A percentile compares a stretch with the other conserved stretches of the same genome.
Evolutionary conservation across 495 filamentous ascomycete species (phyloP).

Genomic region (Xylaria intraflava): DNA sequence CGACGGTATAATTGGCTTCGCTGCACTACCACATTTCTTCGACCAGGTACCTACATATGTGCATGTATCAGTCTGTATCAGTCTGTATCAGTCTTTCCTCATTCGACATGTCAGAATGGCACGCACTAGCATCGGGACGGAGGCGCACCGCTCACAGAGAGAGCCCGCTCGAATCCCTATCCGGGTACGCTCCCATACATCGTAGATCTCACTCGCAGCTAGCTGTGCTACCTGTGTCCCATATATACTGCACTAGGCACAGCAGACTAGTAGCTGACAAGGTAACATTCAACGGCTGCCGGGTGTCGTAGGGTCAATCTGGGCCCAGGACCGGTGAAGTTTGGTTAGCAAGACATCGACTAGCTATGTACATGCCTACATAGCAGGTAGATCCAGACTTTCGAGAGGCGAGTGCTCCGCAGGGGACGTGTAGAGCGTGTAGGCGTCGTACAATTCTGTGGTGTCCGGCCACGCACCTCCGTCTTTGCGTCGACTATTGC

Average conservation of each 20-base stretch:
- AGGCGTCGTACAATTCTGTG: too few species aligned
- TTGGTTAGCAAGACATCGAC: background rate
- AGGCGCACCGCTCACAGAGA: background rate
- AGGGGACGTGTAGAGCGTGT: too few species aligned
- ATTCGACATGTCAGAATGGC: slow-evolving; percentile 6
- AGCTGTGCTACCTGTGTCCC: background rate
- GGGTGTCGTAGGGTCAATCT: background rate
- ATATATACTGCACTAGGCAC: too few species aligned
- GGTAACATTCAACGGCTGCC: background rate
- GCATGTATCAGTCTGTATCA: background rate
- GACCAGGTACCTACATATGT: background rate
- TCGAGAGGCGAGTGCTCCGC: background rate
- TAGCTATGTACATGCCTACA: background rate
- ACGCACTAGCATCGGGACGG: background rate
- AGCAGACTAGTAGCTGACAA: background rate
- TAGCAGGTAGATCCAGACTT: background rate
- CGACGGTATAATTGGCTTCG: background rate
- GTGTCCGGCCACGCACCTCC: too few species aligned
- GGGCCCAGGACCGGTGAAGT: background rate
- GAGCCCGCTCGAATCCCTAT: too few species aligned
- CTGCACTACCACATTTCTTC: background rate
- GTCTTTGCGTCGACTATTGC: too few species aligned
- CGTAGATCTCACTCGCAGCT: background rate
- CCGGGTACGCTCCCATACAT: too few species aligned
- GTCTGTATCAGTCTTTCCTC: background rate